Conservation (phyloP, 106 monocot species). For the Dioscorea zingiberensis region DNA sequence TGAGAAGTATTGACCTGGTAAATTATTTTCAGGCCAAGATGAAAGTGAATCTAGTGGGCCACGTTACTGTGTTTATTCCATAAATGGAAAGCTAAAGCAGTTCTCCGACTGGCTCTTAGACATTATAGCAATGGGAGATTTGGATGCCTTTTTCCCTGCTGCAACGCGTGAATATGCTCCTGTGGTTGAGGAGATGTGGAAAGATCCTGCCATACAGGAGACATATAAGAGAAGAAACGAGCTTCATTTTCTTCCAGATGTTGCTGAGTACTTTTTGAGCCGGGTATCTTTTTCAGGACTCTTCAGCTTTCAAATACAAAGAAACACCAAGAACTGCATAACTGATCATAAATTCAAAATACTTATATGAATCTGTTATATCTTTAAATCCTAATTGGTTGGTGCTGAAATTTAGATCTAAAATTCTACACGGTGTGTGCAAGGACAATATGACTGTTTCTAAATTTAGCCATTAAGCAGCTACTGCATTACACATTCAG, state of each 20-base stretch:
- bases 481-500: too few relatives aligned
- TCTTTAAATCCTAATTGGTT: too few relatives aligned
- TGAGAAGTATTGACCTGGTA: too few relatives aligned
- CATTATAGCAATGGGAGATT: slow-evolving; percentile 88
- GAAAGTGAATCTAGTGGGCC: slow-evolving; percentile 19
- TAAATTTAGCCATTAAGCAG: too few relatives aligned
- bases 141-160: slow-evolving; percentile 95
- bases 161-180: slow-evolving; percentile 97
- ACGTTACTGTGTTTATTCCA: slow-evolving; percentile 52
- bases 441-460: too few relatives aligned
- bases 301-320: too few relatives aligned
- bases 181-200: slow-evolving; percentile 94
- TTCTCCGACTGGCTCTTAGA: slow-evolving; percentile 93
- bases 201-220: slow-evolving; percentile 80
- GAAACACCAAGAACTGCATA: too few relatives aligned
- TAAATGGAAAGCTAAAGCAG: slow-evolving; percentile 86
- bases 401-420: too few relatives aligned
- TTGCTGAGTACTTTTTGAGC: slow-evolving; percentile 86
- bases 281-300: slow-evolving; percentile 31
- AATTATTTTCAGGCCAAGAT: slow-evolving; percentile 18
- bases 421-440: too few relatives aligned
- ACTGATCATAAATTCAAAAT: too few relatives aligned
- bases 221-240: slow-evolving; percentile 88
- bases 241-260: slow-evolving; percentile 88
- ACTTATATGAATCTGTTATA: too few relatives aligned